Conservation (phyloP, 768 basidiomycete genomes). For the Heimioporus sp. region DNA sequence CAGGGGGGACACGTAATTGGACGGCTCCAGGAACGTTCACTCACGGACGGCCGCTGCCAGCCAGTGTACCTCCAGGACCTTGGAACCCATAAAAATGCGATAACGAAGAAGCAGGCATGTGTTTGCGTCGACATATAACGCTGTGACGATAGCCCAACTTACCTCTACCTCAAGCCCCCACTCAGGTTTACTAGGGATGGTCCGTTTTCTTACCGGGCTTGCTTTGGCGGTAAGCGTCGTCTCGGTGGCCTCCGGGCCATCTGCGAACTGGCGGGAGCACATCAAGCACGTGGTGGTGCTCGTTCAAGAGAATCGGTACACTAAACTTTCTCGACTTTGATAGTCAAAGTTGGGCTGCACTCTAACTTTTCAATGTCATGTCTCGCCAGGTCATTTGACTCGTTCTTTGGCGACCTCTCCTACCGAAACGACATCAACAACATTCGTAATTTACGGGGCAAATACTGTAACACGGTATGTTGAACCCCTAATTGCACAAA, state of each 20-base stretch:
- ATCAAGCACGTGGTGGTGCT: slow-evolving; percentile 28
- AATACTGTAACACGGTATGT: slow-evolving; percentile 25
- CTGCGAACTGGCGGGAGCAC: slow-evolving; percentile 19
- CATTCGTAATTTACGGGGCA: slow-evolving; percentile 15
- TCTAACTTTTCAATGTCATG: neutral
- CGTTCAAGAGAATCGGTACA: slow-evolving; percentile 26
- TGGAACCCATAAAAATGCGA: slow-evolving; percentile 8
- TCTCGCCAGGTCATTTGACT: slow-evolving; percentile 21
- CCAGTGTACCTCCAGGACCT: neutral
- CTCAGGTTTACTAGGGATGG: slow-evolving; percentile 14
- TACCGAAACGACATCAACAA: slow-evolving; percentile 23
- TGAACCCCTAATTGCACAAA: no score
- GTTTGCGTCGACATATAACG: neutral
- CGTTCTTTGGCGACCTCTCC: slow-evolving; percentile 26
- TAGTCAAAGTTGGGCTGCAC: no score
- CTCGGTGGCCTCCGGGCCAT: neutral
- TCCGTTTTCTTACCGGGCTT: slow-evolving; percentile 5
- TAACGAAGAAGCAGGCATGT: neutral
- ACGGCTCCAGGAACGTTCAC: slow-evolving; percentile 13
- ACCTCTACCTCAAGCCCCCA: no score
- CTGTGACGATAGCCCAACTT: no score
- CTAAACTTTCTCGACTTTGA: neutral
- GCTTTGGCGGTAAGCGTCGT: neutral
- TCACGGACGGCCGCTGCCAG: no score
- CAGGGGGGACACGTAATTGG: slow-evolving; percentile 4